Conservation (phyloP, 108 stramenopile genomes). For the Parietichytrium sp. region DNA sequence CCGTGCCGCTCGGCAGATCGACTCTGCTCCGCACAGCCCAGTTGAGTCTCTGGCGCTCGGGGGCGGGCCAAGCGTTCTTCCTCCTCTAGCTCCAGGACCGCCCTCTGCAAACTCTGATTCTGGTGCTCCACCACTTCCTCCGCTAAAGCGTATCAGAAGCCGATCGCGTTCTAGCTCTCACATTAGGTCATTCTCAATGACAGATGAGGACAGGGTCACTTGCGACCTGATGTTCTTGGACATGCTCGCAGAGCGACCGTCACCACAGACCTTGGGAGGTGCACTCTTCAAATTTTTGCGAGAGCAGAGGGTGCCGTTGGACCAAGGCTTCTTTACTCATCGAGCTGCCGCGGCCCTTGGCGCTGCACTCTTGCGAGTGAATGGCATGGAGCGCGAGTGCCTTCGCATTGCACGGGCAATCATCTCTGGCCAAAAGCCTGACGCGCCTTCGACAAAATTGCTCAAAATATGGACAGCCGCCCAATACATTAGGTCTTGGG, state of each 20-base stretch:
- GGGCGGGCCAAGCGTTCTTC: too few relatives aligned
- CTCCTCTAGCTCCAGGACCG: too few relatives aligned
- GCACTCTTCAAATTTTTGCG: neutral
- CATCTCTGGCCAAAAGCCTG: neutral
- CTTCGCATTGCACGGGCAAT: constrained; percentile 6
- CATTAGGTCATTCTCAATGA: neutral
- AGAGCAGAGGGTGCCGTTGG: neutral
- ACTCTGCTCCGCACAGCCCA: neutral
- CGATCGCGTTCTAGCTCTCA: neutral
- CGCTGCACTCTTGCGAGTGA: neutral
- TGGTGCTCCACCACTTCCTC: neutral
- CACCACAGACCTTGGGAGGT: neutral
- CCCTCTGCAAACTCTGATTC: neutral
- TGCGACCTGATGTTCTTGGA: neutral
- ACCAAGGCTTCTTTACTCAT: constrained; percentile 31
- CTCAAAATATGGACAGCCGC: constrained; percentile 20
- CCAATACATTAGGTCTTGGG: constrained; percentile 26
- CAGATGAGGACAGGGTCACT: neutral
- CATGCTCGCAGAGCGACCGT: neutral
- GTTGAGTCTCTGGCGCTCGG: neutral
- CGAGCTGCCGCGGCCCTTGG: constrained; percentile 17
- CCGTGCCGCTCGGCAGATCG: neutral
- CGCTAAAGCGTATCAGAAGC: too few relatives aligned
- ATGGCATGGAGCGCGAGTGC: neutral
- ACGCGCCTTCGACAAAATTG: neutral